Conservation (phyloP, 2,329 filamentous ascomycete species). For the Aspergillus viridinutans region DNA sequence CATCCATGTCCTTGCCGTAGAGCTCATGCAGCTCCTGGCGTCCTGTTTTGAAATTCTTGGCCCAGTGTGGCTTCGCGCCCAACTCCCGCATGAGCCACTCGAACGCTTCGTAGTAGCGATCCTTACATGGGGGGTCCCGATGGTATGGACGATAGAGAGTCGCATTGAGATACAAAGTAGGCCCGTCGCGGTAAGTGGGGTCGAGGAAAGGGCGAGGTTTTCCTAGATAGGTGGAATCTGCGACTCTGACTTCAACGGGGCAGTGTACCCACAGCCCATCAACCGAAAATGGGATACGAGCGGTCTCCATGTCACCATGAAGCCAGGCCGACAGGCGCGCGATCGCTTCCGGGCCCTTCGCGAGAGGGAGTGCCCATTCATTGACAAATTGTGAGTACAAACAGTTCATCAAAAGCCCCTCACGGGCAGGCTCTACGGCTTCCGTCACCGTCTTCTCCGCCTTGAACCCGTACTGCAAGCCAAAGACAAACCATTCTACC, state of each 20-base stretch:
- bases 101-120: constrained; percentile 81
- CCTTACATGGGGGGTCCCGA: constrained; percentile 69
- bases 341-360: constrained; percentile 82
- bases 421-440: constrained; percentile 75
- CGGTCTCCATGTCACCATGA: constrained; percentile 64
- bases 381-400: constrained; percentile 98
- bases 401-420: constrained; percentile 91
- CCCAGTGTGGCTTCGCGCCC: constrained; percentile 81
- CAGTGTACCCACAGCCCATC: constrained; percentile 78
- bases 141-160: constrained; percentile 82
- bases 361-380: constrained; percentile 90
- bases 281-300: constrained; percentile 75
- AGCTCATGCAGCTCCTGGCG: constrained; percentile 58
- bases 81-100: constrained; percentile 87
- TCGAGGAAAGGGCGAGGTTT: constrained; percentile 65
- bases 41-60: constrained; percentile 74
- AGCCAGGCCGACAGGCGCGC: constrained; percentile 82
- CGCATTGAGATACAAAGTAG: constrained; percentile 83
- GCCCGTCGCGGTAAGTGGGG: constrained; percentile 62
- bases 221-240: constrained; percentile 57
- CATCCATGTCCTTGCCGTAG: constrained; percentile 64
- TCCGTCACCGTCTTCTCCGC: constrained; percentile 59
- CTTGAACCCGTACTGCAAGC: constrained; percentile 92
- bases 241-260: constrained; percentile 86
- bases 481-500: constrained; percentile 95